Conservation (phyloP, 257 asterid genomes). For the Euphrasia confusa region DNA sequence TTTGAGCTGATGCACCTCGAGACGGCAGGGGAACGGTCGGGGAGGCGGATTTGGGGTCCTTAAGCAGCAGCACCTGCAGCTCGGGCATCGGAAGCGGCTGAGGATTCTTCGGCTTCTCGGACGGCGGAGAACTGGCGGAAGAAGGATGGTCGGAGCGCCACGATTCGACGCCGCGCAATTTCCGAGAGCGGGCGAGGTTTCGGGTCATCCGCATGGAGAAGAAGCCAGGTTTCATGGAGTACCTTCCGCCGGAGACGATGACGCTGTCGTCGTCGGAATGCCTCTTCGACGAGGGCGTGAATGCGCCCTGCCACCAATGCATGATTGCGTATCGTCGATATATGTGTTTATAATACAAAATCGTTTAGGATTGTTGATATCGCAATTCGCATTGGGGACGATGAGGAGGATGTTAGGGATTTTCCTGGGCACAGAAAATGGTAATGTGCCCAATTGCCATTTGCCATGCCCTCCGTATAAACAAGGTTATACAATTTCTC, state of each 20-base stretch:
- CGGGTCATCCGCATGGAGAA: conserved; percentile 40
- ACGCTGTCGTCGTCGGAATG: conserved; percentile 48
- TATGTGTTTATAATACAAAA: neutral
- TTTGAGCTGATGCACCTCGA: conserved; percentile 29
- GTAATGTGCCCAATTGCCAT: conserved; percentile 15
- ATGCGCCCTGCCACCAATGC: conserved; percentile 62
- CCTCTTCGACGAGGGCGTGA: conserved; percentile 41
- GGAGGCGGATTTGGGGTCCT: conserved; percentile 31
- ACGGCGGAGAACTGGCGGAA: conserved; percentile 20
- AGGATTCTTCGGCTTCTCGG: conserved; percentile 33
- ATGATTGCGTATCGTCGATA: conserved; percentile 24
- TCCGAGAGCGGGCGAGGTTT: conserved; percentile 32
- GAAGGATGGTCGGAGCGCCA: conserved; percentile 26
- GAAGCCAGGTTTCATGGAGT: conserved; percentile 31
- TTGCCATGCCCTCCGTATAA: neutral
- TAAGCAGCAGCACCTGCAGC: conserved; percentile 38
- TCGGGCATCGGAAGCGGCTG: conserved; percentile 81
- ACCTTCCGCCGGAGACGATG: conserved; percentile 24
- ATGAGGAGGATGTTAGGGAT: neutral
- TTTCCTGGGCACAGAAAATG: conserved; percentile 9
- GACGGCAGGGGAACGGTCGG: conserved; percentile 57
- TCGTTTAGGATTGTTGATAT: neutral
- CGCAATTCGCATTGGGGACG: conserved; percentile 24
- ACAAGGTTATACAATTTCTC: conserved; percentile 5
- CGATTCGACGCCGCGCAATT: conserved; percentile 29